These are phyloP conservation scores for Aspergillus versicolor DNA, from an alignment of 2,329 filamentous ascomycete species.

Conservation along the genomic window DNA sequence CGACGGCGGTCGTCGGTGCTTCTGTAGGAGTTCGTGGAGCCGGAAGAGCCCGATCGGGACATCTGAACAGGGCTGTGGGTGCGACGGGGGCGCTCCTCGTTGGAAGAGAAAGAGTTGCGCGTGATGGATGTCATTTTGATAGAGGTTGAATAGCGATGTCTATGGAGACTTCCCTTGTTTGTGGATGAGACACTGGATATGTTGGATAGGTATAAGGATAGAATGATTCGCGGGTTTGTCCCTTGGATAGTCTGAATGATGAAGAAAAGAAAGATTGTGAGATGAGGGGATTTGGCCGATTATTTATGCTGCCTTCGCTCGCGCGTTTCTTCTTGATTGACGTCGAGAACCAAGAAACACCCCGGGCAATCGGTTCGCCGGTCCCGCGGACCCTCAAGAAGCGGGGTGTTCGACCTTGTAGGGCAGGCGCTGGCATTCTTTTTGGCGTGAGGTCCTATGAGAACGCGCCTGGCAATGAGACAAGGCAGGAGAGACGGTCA, in stretches of 20 bases:
- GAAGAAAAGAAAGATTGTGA: not conserved
- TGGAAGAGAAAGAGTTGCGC: slow-evolving; percentile 9
- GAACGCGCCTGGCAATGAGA: not conserved
- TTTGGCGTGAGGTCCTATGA: slow-evolving; percentile 2
- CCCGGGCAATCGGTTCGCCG: slow-evolving; percentile 5
- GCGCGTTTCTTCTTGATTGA: not conserved
- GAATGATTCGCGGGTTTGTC: not conserved
- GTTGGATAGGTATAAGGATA: not conserved
- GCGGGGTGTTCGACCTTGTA: slow-evolving; percentile 7
- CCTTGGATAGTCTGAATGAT: not conserved
- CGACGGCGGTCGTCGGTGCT: slow-evolving; percentile 37
- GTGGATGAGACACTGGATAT: slow-evolving; percentile 13
- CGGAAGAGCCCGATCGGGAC: slow-evolving; percentile 15
- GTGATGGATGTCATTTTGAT: slow-evolving; percentile 5
- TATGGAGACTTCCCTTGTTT: slow-evolving; percentile 7
- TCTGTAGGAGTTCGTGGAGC: slow-evolving; percentile 24
- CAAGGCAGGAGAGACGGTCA: slow-evolving; percentile 7
- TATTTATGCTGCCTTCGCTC: slow-evolving; percentile 1
- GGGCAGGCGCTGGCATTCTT: slow-evolving; percentile 13
- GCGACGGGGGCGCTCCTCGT: slow-evolving; percentile 3
- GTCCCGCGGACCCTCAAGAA: slow-evolving; percentile 1
- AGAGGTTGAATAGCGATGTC: slow-evolving; percentile 1
- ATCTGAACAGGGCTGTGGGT: slow-evolving; percentile 21
- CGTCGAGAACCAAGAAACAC: not conserved
- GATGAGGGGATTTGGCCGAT: not conserved